Percentiles rank a stretch among this genome's conserved stretches.
Evolutionary conservation across 148 eudicot species (phyloP).

Genomic region (Simmondsia chinensis): DNA sequence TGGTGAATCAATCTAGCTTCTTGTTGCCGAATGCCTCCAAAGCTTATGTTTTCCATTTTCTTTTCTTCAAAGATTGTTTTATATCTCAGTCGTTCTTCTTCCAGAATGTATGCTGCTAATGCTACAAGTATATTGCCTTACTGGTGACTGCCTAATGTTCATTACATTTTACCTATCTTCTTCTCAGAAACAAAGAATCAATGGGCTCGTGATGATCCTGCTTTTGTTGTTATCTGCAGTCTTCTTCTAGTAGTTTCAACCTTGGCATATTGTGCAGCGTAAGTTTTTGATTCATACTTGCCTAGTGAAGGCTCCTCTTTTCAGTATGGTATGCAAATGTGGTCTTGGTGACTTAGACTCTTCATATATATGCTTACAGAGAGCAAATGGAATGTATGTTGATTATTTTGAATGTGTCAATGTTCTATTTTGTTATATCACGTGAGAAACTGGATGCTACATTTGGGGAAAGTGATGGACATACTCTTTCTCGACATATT

Average conservation of each 20-base stretch:
- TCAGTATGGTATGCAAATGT: background rate
- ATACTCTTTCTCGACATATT: too few relatives aligned
- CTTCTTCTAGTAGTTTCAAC: conserved; percentile 77
- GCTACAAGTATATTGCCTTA: too few relatives aligned
- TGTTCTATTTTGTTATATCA: background rate
- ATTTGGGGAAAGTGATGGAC: too few relatives aligned
- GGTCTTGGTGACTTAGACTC: background rate
- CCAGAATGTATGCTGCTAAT: conserved; percentile 1
- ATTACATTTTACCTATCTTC: conserved; percentile 11
- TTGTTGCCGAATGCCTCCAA: too few relatives aligned
- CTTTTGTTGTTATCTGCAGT: conserved; percentile 92
- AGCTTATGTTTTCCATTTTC: too few relatives aligned
- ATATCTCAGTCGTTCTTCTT: background rate
- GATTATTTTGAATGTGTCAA: too few relatives aligned
- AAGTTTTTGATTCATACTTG: conserved; percentile 28
- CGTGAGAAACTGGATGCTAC: too few relatives aligned
- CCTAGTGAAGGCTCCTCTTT: background rate
- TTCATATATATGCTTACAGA: too few relatives aligned
- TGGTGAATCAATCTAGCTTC: too few relatives aligned
- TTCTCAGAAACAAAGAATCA: conserved; percentile 96
- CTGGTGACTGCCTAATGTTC: background rate
- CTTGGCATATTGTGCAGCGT: conserved; percentile 93
- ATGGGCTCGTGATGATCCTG: conserved; percentile 99
- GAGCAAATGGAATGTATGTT: too few relatives aligned
- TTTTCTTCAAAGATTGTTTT: background rate